Evolutionary conservation across 257 asterid genomes (phyloP).

Genomic region (Nicotiana obtusifolia): DNA sequence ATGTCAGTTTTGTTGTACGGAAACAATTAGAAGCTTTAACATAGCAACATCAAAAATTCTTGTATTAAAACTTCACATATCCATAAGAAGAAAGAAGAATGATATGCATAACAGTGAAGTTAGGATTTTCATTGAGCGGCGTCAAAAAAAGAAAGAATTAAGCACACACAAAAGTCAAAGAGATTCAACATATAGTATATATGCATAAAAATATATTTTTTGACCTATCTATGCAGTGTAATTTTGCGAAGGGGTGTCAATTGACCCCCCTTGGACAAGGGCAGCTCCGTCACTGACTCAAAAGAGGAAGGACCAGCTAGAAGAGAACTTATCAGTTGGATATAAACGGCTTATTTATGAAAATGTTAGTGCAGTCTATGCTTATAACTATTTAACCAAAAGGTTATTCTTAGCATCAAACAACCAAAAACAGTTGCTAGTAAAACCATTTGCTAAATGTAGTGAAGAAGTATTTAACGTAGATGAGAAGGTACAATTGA

Average conservation of each 20-base stretch:
- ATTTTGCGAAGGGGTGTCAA: too few relatives aligned
- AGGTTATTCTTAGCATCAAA: neutral
- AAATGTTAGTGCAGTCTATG: neutral
- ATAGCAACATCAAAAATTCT: neutral
- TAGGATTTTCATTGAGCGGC: too few relatives aligned
- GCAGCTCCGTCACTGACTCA: too few relatives aligned
- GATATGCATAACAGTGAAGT: too few relatives aligned
- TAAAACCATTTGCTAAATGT: slow-evolving; percentile 1
- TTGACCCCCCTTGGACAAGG: too few relatives aligned
- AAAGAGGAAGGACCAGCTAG: neutral
- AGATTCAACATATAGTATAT: too few relatives aligned
- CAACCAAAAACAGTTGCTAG: slow-evolving; percentile 1
- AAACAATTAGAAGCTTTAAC: neutral
- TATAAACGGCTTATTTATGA: neutral
- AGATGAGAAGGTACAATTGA: slow-evolving; percentile 13
- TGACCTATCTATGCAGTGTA: too few relatives aligned
- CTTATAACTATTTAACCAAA: neutral
- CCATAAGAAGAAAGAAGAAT: neutral
- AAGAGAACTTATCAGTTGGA: neutral
- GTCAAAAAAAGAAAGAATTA: too few relatives aligned
- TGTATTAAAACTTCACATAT: neutral
- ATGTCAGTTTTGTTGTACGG: neutral
- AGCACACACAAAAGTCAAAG: too few relatives aligned
- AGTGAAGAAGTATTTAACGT: slow-evolving; percentile 4
- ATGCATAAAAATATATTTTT: too few relatives aligned